Conservation (phyloP, 768 basidiomycete species). For the Termitomyces sp. region DNA sequence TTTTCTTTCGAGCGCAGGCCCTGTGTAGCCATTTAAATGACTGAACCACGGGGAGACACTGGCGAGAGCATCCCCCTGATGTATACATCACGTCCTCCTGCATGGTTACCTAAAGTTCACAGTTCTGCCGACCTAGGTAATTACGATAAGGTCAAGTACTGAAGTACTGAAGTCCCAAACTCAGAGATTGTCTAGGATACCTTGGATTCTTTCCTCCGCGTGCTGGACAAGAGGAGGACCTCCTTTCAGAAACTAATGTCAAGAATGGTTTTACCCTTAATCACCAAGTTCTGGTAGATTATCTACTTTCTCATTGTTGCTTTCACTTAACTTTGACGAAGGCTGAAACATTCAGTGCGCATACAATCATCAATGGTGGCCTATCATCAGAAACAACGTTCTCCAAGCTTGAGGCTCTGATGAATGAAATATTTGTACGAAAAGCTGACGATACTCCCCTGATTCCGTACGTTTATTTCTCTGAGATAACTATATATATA, state of each 20-base stretch:
- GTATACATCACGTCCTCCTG: constrained; percentile 64
- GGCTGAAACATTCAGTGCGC: constrained; percentile 63
- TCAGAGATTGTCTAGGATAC: constrained; percentile 46
- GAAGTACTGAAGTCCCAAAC: not conserved
- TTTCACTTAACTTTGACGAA: constrained; percentile 17
- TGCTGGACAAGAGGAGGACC: constrained; percentile 70
- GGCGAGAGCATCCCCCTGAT: constrained; percentile 31
- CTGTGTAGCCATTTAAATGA: constrained; percentile 20
- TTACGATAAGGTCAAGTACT: not conserved
- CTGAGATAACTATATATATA: not conserved
- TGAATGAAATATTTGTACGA: constrained; percentile 69
- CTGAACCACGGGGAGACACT: constrained; percentile 28
- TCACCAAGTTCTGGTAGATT: constrained; percentile 49
- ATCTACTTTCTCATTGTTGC: not conserved
- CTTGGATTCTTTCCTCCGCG: constrained; percentile 72
- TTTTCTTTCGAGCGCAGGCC: not conserved
- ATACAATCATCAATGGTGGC: constrained; percentile 43
- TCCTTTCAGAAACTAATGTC: constrained; percentile 57
- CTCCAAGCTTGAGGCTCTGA: constrained; percentile 61
- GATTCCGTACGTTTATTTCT: constrained; percentile 51
- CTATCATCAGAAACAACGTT: constrained; percentile 49
- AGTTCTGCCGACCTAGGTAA: constrained; percentile 63
- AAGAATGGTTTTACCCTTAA: constrained; percentile 57
- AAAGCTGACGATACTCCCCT: constrained; percentile 48
- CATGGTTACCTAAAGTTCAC: constrained; percentile 69